Evolutionary conservation across 2,329 filamentous ascomycete genomes (phyloP), one percentile per base, ranked within the genome.

Genomic region (Fusarium floridanum): DNA sequence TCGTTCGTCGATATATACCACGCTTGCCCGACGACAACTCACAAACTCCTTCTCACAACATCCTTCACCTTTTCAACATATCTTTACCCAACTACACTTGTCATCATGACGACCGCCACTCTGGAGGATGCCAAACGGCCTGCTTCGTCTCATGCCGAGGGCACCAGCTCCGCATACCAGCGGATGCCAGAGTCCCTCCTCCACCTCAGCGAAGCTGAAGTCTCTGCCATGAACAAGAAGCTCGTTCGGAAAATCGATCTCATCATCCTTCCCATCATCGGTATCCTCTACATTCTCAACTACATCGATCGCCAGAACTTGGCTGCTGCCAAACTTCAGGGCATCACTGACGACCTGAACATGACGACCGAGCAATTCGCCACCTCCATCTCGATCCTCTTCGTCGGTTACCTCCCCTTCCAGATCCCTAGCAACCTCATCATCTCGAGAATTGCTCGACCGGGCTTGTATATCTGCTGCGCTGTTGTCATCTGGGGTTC

Each of bases 201-300:
- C 14, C 53, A 63, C 39, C 60, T 67, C 16, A 61, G 16, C 20
- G 43, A 67, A 4, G 43, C 53, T 9, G 71, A 75, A 11, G 29
- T 67, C 29, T 56, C 45, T 5, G n/a, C 39, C 6, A 50, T 73
- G 17, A 65, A 66, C 14, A 69, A 71, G 32, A 65, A 64, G 39
- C 55, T 74, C 0, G 71, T 71, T 8, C 45, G 71, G 14, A 83
- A 83, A 71, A 81, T 82, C 41, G 82, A 83, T 56, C 55, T 77
- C 10, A 68, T 79, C 20, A 78, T 83, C 50, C 37, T 76, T 17
- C 77, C 78, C 5, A 71, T 78, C 12, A 69, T 83, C 34, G 76
- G 78, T 4, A 81, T 84, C 32, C 55, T 85, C 20, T 84, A 84
- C 70, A 84, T 85, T n/a, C 68, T 85, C 34, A 85, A 85, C 70